Evolutionary conservation across 2,329 filamentous ascomycete genomes (phyloP).

Genomic region (Leptographium lundbergii): DNA sequence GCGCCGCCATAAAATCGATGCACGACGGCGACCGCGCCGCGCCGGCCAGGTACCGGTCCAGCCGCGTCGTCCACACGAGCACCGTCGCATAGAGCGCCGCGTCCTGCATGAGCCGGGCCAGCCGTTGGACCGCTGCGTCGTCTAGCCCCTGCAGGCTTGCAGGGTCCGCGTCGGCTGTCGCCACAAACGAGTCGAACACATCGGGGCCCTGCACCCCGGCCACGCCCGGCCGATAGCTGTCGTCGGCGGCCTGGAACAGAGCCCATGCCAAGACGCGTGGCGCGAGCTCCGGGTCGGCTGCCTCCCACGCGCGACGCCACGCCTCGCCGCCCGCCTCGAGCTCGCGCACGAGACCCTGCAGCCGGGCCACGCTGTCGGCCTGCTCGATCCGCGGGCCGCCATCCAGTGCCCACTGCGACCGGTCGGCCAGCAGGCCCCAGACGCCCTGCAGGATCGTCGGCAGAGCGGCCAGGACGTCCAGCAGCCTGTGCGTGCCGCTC

Average conservation of each 20-base stretch:
- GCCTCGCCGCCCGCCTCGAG: background rate
- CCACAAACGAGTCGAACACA: conserved; percentile 4
- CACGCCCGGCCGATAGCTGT: conserved; percentile 12
- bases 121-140: too few relatives aligned
- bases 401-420: conserved; percentile 8
- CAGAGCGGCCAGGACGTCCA: conserved; percentile 14
- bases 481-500: conserved; percentile 11
- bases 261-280: conserved; percentile 9
- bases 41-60: conserved; percentile 11
- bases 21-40: conserved; percentile 7
- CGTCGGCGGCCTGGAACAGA: conserved; percentile 6
- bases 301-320: conserved; percentile 11
- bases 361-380: conserved; percentile 2
- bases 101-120: conserved; percentile 10
- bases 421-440: conserved; percentile 7
- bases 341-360: conserved; percentile 5
- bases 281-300: conserved; percentile 2
- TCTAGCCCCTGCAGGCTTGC: background rate
- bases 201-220: conserved; percentile 10
- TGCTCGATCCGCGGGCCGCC: conserved; percentile 6
- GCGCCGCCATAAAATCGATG: conserved; percentile 10
- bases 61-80: conserved; percentile 10
- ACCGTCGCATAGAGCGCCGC: conserved; percentile 11
- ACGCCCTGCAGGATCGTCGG: conserved; percentile 12
- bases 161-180: background rate